Evolutionary conservation across 2,329 filamentous ascomycete species (phyloP), one percentile per base, ranked within the genome.

Genomic region (Aspergillus hortae): DNA sequence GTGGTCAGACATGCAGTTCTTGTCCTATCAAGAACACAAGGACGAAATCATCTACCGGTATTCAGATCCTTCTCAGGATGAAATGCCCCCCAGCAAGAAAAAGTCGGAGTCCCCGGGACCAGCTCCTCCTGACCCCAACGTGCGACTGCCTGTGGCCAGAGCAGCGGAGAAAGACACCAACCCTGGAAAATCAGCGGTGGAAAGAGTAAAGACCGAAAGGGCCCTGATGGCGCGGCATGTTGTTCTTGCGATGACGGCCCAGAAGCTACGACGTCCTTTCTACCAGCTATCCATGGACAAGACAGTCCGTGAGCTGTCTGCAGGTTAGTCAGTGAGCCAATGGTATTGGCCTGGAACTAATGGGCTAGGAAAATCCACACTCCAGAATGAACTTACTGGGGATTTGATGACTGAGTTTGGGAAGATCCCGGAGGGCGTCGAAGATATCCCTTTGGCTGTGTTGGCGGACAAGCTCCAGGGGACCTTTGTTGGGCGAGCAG

Each of bases 381-480:
- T 77, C 2, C 70, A 77, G 50, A 77, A 77, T 49, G 74, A 77
- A 52, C 65, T 77, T 48, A 66, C 72, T 10, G 75, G 74, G 2
- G 73, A 77, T 54, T 64, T 77, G 19, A 56, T 63, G 9, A 62
- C 61, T 17, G 74, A 77, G 53, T 74, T 77, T 52, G 73, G 71
- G 7, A 60, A 55, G 5, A 54, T 73, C 1, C 74, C 75, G 4
- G 72, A 76, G 36, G 64, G 68, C 7, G 59, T 66, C 4, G 74
- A 77, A 44, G 72, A 75, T 30, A 57, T 73, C 50, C 53, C 69
- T 19, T 51, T 77, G 6, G 51, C 55, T 2, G 63, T 65, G 19
- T 58, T 77, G 3, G 64, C 59, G 23, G 56, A 63, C 6, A 54
- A 57, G 5, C 51, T 74, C 2, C 64, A 70, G 44, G 52, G 56